Evolutionary conservation across 73 alveolate genomes (phyloP).

Genomic region (Paramecium tetraurelia): DNA sequence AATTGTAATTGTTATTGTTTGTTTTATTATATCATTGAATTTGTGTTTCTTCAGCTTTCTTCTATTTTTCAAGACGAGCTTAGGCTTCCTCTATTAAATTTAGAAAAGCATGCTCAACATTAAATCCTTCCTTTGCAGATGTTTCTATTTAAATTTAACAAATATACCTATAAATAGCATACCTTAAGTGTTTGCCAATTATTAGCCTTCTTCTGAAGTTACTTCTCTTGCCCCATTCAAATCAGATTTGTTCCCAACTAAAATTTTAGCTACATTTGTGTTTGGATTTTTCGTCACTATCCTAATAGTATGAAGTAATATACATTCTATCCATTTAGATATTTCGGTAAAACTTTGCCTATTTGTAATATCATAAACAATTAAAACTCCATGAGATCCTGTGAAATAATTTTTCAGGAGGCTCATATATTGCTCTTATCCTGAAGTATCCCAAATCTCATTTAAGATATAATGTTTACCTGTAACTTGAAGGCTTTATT

Average conservation of each 20-base stretch:
- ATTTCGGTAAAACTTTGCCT: neutral
- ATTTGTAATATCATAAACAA: neutral
- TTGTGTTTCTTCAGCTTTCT: too few relatives aligned
- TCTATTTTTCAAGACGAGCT: too few relatives aligned
- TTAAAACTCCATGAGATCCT: slow-evolving; percentile 8
- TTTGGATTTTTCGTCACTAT: neutral
- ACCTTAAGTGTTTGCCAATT: neutral
- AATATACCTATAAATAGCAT: neutral
- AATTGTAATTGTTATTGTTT: too few relatives aligned
- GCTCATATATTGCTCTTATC: neutral
- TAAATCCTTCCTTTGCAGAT: neutral
- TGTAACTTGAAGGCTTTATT: slow-evolving; percentile 46
- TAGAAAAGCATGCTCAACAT: too few relatives aligned
- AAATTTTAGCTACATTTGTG: neutral
- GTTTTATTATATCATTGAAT: too few relatives aligned
- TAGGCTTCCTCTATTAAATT: too few relatives aligned
- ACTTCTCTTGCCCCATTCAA: neutral
- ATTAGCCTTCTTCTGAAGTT: neutral
- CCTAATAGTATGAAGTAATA: neutral
- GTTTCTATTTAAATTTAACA: neutral
- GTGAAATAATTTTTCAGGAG: neutral
- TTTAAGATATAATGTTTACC: neutral
- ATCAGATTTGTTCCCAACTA: neutral
- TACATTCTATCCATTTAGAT: neutral
- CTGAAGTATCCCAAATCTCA: neutral